phyloP scores from a whole-genome alignment of 345 rosid genomes.

The Triadica sebifera region DNA sequence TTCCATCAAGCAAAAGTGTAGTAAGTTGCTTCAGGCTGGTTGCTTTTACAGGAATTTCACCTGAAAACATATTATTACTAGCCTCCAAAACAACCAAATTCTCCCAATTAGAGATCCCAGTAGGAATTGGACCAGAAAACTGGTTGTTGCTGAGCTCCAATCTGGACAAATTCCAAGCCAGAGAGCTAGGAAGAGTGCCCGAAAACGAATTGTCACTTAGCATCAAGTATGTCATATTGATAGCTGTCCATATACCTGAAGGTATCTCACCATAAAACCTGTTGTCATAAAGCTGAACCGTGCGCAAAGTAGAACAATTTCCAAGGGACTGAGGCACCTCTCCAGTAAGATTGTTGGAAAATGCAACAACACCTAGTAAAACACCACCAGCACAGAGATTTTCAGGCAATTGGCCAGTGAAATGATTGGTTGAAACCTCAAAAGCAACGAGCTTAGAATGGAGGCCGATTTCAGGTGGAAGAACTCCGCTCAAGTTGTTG shows the following conservation, averaged over 20 bases:
- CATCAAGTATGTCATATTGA: constrained; percentile 46
- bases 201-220: constrained; percentile 64
- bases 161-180: constrained; percentile 66
- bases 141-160: constrained; percentile 64
- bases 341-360: constrained; percentile 61
- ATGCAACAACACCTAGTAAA: constrained; percentile 59
- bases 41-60: constrained; percentile 51
- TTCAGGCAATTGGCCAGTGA: constrained; percentile 65
- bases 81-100: constrained; percentile 53
- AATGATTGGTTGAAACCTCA: constrained; percentile 57
- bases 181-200: constrained; percentile 54
- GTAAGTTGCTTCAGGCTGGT: constrained; percentile 51
- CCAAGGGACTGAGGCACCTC: constrained; percentile 64
- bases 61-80: constrained; percentile 66
- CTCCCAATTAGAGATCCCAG: constrained; percentile 47
- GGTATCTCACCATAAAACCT: constrained; percentile 79
- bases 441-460: constrained; percentile 57
- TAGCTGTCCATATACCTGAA: constrained; percentile 55
- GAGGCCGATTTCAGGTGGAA: constrained; percentile 70
- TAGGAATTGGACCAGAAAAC: constrained; percentile 75
- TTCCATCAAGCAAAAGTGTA: constrained; percentile 49
- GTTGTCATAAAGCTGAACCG: constrained; percentile 68
- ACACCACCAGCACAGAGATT: constrained; percentile 65
- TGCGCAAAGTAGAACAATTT: constrained; percentile 45
- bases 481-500: constrained; percentile 58